Base-by-base conservation (phyloP, 108 stramenopile species). In the Pseudonitzschia multistriata region DNA sequence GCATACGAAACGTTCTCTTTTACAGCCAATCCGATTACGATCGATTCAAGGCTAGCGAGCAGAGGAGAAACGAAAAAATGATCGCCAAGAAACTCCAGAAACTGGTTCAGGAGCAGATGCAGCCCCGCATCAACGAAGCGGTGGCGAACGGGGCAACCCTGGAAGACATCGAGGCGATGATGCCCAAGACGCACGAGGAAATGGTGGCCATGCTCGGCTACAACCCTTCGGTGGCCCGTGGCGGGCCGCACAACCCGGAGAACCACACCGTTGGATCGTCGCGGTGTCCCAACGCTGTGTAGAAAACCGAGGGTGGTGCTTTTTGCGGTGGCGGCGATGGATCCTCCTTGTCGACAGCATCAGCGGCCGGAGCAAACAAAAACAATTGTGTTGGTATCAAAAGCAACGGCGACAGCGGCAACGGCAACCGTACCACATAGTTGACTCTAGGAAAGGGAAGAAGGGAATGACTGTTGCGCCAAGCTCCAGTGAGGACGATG, bases 121-220 rank as follows among this genome's bases (percentile, higher is more conserved):
- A 49, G 30, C 49, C 45, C 40, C 17, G 56, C 33, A 34, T 74
- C 22, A 49, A 74, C 59, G 57, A 59, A 29, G 73, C 73, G 6
- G 59, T 60, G 49, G 73, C 64, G 17, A n/a, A 56, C 19, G 66
- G 66, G 0, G 73, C 73, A 21, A 67, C 73, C 4, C 47, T 56
- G 19, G 73, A 67, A n/a, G 73, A 74, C 36, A 14, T 74, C 15
- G 73, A 74, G 24, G 73, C 73, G 3, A 74, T 74, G 73, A 67
- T 74, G 55, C 73, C 73, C 13, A 42, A 67, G 45, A 74, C 73
- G 34, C 56, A 66, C 21, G 66, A 74, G 34, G 73, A 60, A 49
- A 67, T 67, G 22, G 19, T 52, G 22, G 50, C 50, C 50, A 45
- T 45, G 10, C 54, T 72, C 28, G 49, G 11, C 8, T 13, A 45